These are phyloP conservation scores for Dactylis glomerata DNA, from an alignment of 176 grass and related monocot species.

Conservation along the genomic window DNA sequence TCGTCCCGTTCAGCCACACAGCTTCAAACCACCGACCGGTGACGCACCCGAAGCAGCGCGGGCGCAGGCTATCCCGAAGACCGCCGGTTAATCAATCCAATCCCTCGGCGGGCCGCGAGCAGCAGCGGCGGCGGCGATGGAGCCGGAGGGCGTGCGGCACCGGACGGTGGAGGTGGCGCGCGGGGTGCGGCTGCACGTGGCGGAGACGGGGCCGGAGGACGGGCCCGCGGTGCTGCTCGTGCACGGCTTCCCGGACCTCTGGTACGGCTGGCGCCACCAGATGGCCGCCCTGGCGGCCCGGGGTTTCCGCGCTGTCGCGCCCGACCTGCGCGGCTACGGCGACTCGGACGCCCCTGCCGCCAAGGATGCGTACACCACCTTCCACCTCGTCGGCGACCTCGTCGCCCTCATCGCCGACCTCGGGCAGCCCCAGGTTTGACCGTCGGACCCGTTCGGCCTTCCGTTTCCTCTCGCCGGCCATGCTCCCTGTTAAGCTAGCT, in stretches of 20 bases:
- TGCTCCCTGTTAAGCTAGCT: neutral
- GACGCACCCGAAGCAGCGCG: neutral
- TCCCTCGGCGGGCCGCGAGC: neutral
- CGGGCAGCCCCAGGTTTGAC: constrained; percentile 43
- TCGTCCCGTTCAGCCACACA: neutral
- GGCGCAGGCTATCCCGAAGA: neutral
- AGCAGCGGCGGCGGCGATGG: neutral
- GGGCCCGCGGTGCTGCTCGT: constrained; percentile 46
- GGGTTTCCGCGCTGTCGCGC: constrained; percentile 63
- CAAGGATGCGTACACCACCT: constrained; percentile 37
- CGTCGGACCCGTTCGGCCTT: neutral
- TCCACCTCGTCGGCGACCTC: constrained; percentile 80
- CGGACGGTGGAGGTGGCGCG: constrained; percentile 51
- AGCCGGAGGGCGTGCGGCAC: constrained; percentile 52
- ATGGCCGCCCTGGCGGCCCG: constrained; percentile 46
- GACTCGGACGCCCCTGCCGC: constrained; percentile 46
- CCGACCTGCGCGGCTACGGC: constrained; percentile 74
- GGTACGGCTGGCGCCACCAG: constrained; percentile 84
- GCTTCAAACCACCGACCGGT: neutral
- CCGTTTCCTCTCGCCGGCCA: neutral
- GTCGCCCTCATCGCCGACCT: constrained; percentile 71
- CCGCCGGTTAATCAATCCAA: neutral
- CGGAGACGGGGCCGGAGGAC: constrained; percentile 53
- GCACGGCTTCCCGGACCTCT: constrained; percentile 82
- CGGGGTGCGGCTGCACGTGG: constrained; percentile 63